A percentile compares a stretch with the other conserved stretches of the same genome.
phyloP scores from a whole-genome alignment of 129 eudicot species.

The Mikania micrantha region DNA sequence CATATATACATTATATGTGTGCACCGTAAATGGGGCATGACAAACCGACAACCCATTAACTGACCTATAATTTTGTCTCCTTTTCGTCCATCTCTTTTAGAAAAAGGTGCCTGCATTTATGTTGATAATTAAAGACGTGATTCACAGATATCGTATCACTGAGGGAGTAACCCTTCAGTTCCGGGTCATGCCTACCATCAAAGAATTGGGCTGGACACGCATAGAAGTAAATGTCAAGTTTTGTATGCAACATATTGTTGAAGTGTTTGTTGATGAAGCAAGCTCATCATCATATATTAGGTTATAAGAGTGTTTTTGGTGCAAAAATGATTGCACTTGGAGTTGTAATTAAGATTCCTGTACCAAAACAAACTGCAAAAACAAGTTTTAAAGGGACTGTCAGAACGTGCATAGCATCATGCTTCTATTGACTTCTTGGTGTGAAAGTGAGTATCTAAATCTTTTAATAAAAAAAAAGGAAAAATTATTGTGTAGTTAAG shows the following conservation, averaged over 20 bases:
- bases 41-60: too few relatives aligned
- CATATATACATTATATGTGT: too few relatives aligned
- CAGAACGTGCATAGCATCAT: constrained; percentile 83
- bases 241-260: constrained; percentile 19
- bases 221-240: constrained; percentile 99
- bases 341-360: constrained; percentile 89
- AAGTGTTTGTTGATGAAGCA: too few relatives aligned
- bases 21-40: too few relatives aligned
- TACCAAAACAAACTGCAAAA: constrained; percentile 96
- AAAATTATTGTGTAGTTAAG: too few relatives aligned
- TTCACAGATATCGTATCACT: constrained; percentile 78
- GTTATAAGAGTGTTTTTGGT: constrained; percentile 94
- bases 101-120: background rate
- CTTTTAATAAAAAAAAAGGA: background rate
- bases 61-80: too few relatives aligned
- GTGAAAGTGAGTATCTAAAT: constrained; percentile 71
- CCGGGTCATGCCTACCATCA: constrained; percentile 91
- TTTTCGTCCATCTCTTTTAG: too few relatives aligned
- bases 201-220: too few relatives aligned
- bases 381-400: constrained; percentile 89
- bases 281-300: constrained; percentile 22
- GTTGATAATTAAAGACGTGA: background rate
- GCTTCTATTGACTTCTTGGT: constrained; percentile 83
- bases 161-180: constrained; percentile 98
- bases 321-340: constrained; percentile 98